Percentiles rank a stretch among this genome's conserved stretches.
These are phyloP conservation scores for Clitoria ternatea DNA, from an alignment of 306 rosid genomes.

Conservation along the genomic window DNA sequence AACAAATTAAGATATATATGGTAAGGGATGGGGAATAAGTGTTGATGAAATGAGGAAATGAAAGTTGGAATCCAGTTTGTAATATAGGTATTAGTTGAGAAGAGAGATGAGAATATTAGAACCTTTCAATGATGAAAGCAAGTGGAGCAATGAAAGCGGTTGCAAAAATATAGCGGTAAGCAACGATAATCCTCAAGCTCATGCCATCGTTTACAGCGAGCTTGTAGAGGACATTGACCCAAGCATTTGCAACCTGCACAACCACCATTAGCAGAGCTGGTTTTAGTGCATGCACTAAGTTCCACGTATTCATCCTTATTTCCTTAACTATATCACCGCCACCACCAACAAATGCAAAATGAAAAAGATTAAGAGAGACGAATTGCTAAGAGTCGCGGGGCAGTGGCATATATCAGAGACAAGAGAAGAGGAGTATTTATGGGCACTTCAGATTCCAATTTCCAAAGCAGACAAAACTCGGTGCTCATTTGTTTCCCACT, in stretches of 20 bases:
- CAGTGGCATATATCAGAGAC: too few species aligned
- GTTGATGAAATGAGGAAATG: too few species aligned
- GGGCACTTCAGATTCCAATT: neutral
- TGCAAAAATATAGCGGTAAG: conserved; percentile 58
- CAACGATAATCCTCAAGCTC: conserved; percentile 46
- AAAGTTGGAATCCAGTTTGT: too few species aligned
- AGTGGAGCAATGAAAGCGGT: conserved; percentile 56
- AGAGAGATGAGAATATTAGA: neutral
- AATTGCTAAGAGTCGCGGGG: too few species aligned
- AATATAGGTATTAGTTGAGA: too few species aligned
- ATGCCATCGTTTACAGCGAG: conserved; percentile 54
- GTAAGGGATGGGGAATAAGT: too few species aligned
- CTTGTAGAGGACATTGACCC: conserved; percentile 59
- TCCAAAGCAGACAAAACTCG: neutral
- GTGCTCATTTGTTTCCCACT: neutral
- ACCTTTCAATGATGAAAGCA: conserved; percentile 55
- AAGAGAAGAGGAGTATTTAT: neutral
- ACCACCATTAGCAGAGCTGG: conserved; percentile 42
- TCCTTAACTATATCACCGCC: too few species aligned
- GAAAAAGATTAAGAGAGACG: neutral
- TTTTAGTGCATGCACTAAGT: conserved; percentile 30
- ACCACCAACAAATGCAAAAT: neutral
- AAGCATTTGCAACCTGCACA: conserved; percentile 47
- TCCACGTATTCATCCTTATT: neutral
- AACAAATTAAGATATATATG: too few species aligned